These are phyloP conservation scores for Corynascus novoguineensis DNA, from an alignment of 495 filamentous ascomycete species.

Conservation along the genomic window DNA sequence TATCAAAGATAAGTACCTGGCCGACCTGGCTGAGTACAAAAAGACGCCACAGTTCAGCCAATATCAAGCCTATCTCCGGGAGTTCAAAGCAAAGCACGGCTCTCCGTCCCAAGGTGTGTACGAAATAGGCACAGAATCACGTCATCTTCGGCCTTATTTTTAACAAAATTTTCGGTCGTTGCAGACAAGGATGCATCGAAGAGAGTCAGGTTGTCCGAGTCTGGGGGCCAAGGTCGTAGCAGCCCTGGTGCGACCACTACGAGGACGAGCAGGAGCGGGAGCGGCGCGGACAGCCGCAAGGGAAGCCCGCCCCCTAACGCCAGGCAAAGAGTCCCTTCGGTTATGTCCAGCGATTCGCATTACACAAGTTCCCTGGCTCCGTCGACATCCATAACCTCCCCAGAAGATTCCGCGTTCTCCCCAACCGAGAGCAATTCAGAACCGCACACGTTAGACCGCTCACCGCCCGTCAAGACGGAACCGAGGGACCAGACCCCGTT, in stretches of 20 bases:
- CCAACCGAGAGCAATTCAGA: conserved; percentile 21
- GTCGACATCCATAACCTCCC: conserved; percentile 22
- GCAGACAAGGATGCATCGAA: conserved; percentile 44
- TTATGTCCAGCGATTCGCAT: conserved; percentile 33
- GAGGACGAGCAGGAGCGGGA: conserved; percentile 38
- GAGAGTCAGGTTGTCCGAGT: conserved; percentile 35
- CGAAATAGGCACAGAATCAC: not conserved
- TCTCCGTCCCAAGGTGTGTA: conserved; percentile 42
- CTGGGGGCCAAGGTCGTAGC: conserved; percentile 19
- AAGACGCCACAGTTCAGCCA: conserved; percentile 57
- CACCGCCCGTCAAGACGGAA: conserved; percentile 23
- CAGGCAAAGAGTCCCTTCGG: conserved; percentile 37
- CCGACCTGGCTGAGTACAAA: conserved; percentile 64
- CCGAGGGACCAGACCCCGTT: conserved; percentile 13
- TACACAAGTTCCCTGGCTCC: conserved; percentile 24
- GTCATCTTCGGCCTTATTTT: not conserved
- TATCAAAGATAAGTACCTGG: conserved; percentile 66
- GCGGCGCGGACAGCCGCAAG: conserved; percentile 37
- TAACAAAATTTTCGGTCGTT: conserved; percentile 7
- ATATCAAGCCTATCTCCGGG: conserved; percentile 61
- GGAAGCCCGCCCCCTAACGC: conserved; percentile 44
- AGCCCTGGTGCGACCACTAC: conserved; percentile 32
- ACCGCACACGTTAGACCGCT: conserved; percentile 20
- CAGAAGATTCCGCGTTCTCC: conserved; percentile 34
- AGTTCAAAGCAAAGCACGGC: conserved; percentile 64